Conservation (phyloP, 169 alveolate genomes). For the Plasmodium coatneyi region DNA sequence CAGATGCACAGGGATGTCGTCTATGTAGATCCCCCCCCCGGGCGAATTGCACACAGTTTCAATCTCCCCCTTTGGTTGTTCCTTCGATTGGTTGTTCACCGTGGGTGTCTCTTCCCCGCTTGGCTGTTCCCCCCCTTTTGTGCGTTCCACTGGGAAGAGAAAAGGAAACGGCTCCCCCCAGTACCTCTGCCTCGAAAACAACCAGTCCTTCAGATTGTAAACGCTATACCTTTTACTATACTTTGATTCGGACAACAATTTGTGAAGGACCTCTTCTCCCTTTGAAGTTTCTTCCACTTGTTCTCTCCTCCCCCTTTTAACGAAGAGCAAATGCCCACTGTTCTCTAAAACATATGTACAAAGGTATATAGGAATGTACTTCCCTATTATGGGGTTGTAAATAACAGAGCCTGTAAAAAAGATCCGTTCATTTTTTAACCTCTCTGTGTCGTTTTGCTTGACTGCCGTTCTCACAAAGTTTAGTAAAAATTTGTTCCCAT, state of each 20-base stretch:
- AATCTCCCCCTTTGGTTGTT: background rate
- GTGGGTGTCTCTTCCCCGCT: background rate
- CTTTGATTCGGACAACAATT: conserved; percentile 13
- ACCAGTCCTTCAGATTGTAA: conserved; percentile 90
- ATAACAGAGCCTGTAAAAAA: conserved; percentile 61
- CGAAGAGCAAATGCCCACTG: background rate
- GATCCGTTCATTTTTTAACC: conserved; percentile 42
- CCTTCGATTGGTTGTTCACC: background rate
- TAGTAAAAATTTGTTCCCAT: conserved; percentile 5
- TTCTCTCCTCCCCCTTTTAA: conserved; percentile 19
- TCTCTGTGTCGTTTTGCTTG: background rate
- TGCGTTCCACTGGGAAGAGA: conserved; percentile 50
- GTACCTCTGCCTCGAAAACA: conserved; percentile 91
- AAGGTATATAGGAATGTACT: conserved; percentile 72
- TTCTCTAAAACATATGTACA: conserved; percentile 72
- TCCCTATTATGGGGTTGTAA: conserved; percentile 72
- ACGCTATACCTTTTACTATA: conserved; percentile 50
- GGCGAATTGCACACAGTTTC: conserved; percentile 65
- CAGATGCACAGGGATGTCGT: conserved; percentile 72
- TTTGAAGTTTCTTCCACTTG: conserved; percentile 1
- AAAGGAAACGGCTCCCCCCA: conserved; percentile 97
- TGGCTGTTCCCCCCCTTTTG: conserved; percentile 62
- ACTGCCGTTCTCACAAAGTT: background rate
- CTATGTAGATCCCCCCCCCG: conserved; percentile 13
- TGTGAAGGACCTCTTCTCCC: background rate